Conservation (phyloP, 1,284 basidiomycete genomes). For the Melampsora americana region DNA sequence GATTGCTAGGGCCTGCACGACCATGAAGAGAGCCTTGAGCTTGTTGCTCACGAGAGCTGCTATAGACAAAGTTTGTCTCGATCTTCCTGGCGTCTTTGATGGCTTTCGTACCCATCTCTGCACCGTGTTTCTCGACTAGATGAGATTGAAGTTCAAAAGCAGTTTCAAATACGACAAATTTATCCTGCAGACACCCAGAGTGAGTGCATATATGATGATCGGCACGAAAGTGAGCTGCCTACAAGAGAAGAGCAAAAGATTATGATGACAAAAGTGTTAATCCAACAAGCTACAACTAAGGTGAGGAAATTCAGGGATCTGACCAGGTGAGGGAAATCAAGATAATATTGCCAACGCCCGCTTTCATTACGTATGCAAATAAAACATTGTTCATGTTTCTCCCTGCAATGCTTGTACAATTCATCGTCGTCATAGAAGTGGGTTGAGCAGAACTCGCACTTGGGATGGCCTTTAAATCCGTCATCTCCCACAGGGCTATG, state of each 20-base stretch:
- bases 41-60: slow-evolving; percentile 57
- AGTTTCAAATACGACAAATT: slow-evolving; percentile 90
- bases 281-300: slow-evolving; percentile 6
- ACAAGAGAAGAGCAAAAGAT: slow-evolving; percentile 28
- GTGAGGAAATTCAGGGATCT: neutral
- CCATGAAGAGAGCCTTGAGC: slow-evolving; percentile 1
- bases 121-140: slow-evolving; percentile 79
- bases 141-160: slow-evolving; percentile 87
- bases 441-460: slow-evolving; percentile 86
- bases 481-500: slow-evolving; percentile 13
- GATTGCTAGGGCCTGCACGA: slow-evolving; percentile 43
- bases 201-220: slow-evolving; percentile 76
- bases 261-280: slow-evolving; percentile 17
- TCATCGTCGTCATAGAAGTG: slow-evolving; percentile 90
- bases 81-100: slow-evolving; percentile 74
- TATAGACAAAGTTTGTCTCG: slow-evolving; percentile 74
- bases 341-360: slow-evolving; percentile 71
- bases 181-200: slow-evolving; percentile 71
- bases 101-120: slow-evolving; percentile 73
- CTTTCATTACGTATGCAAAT: slow-evolving; percentile 76
- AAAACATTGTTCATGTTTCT: slow-evolving; percentile 93
- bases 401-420: slow-evolving; percentile 88
- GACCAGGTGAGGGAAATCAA: slow-evolving; percentile 56
- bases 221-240: slow-evolving; percentile 52
- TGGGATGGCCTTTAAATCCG: slow-evolving; percentile 66